A percentile compares a stretch with the other conserved stretches of the same genome.
Conservation (phyloP, 169 alveolate species). For the Eimeria acervulina region DNA sequence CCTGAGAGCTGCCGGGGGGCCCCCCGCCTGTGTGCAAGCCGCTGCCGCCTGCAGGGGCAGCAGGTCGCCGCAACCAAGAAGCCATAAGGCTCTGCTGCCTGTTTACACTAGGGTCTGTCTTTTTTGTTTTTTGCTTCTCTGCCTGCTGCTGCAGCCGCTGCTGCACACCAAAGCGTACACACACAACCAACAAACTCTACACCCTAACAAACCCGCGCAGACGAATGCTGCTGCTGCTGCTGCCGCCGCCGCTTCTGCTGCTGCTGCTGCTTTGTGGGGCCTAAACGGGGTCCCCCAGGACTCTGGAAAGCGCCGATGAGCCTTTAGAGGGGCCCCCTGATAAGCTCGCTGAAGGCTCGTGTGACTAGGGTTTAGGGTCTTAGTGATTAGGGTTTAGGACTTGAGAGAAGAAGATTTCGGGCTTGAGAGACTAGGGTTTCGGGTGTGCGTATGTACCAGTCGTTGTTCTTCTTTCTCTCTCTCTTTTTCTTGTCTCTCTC, state of each 20-base stretch:
- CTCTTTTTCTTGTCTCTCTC: conserved; percentile 9
- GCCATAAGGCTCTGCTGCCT: conserved; percentile 61
- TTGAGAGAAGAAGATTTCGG: too few species aligned
- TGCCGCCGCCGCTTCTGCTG: neutral
- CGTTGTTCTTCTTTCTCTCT: conserved; percentile 32
- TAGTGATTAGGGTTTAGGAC: neutral
- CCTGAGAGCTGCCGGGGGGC: conserved; percentile 18
- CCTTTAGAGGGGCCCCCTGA: neutral
- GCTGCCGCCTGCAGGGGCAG: neutral
- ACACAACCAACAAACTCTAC: neutral
- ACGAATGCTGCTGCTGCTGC: neutral
- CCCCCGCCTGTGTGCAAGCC: neutral
- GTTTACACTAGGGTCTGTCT: conserved; percentile 59
- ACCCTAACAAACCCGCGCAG: neutral
- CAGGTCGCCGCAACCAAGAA: conserved; percentile 53
- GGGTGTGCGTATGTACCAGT: neutral
- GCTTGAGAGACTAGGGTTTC: neutral
- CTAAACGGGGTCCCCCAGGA: neutral
- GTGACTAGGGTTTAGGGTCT: neutral
- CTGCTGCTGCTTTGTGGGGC: neutral
- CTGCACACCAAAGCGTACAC: neutral
- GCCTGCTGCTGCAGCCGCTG: conserved; percentile 58
- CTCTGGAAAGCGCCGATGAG: neutral
- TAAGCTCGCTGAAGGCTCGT: too few species aligned
- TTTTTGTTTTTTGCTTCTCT: conserved; percentile 43